Evolutionary conservation across 768 basidiomycete genomes (phyloP), one percentile per base, ranked within the genome.

Genomic region (Lentinula detonsa): DNA sequence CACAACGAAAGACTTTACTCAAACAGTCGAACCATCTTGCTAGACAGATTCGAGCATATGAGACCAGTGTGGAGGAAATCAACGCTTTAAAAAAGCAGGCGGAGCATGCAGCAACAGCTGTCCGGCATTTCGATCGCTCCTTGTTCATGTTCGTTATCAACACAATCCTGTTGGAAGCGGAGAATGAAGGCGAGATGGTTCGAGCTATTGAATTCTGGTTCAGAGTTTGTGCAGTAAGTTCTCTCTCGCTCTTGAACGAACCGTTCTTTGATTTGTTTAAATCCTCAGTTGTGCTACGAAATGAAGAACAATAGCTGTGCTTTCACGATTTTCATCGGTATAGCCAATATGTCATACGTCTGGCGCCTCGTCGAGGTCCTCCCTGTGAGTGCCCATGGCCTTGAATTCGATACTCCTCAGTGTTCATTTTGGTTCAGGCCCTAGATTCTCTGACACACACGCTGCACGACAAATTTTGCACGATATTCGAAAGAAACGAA

Each of bases 1-100:
- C 79, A 31, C 58, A 77, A 3, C 65, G 67, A 37, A 62, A 63
- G 5, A 16, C 42, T 15, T 56, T 62, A 1, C 56, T 63, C 7
- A 51, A 61, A 42, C 55, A 67, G n/a, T 73, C 76, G 11, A 69
- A 65, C 28, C 35, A 60, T 2, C 57, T 59, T 23, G 34, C 48
- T 10, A 8, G 15, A 13, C 16, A 48, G n/a, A 46, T 46, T 10
- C 18, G 11, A 1, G 33, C 28, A 16, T 46, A 46, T 21, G 40
- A 59, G 34, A 9, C 13, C 8, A 39, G 46, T 18, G 5, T 28
- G n/a, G 6, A 40, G 34, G 57, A 49, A 10, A 56, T 56, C 3
- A 5, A 16, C 3, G 21, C 23, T 4, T 56, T 39, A 15, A n/a
- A 11, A 5, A 53, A 28, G 13, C 35, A 34, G 18, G 56, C 54